phyloP scores from a whole-genome alignment of 306 rosid genomes.

The Sicyos edulis region DNA sequence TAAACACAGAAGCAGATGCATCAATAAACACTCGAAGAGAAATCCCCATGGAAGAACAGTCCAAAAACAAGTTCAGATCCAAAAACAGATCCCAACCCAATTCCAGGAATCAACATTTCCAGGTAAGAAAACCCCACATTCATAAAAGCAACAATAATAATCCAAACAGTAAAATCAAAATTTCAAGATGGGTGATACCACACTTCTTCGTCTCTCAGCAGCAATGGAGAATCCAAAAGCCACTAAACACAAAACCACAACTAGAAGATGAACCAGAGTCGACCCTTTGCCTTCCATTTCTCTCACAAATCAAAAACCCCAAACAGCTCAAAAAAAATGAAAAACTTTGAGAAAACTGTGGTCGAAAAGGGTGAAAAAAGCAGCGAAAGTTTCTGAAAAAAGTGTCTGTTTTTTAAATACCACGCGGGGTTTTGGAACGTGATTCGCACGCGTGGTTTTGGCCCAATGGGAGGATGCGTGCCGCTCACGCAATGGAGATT shows the following conservation, averaged over 20 bases:
- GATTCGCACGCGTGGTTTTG: neutral
- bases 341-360: no score
- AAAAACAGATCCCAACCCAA: neutral
- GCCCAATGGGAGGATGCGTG: neutral
- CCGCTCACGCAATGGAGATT: neutral
- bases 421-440: neutral
- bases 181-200: conserved; percentile 32
- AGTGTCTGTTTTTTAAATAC: no score
- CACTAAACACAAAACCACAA: conserved; percentile 56
- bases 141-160: neutral
- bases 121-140: neutral
- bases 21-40: neutral
- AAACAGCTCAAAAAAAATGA: neutral
- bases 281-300: conserved; percentile 73
- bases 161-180: neutral
- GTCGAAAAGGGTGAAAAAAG: conserved; percentile 14
- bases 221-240: conserved; percentile 99
- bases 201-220: conserved; percentile 84
- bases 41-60: neutral
- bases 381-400: conserved; percentile 12
- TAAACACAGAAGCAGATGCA: neutral
- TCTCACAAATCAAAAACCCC: neutral
- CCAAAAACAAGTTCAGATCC: neutral
- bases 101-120: neutral
- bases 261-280: conserved; percentile 67